A percentile compares a stretch with the other conserved stretches of the same genome.
Conservation (phyloP, 108 stramenopile genomes). For the Epipyxis sp. region DNA sequence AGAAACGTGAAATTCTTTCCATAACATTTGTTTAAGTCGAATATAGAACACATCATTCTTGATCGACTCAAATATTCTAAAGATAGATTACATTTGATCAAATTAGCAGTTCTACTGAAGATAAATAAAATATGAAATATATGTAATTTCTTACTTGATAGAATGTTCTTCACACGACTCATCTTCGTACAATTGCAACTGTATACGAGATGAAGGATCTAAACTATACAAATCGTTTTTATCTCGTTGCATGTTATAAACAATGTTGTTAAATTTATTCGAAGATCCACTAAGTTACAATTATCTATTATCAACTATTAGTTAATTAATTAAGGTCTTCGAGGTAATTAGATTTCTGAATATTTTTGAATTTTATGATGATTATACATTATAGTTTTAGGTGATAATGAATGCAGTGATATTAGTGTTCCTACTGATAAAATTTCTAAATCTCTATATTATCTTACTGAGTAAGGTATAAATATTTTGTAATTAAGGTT, state of each 20-base stretch:
- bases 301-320: too few species aligned
- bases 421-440: too few species aligned
- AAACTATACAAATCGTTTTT: not conserved
- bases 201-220: not conserved
- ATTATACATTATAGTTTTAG: too few species aligned
- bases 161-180: not conserved
- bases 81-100: not conserved
- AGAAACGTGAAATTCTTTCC: not conserved
- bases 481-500: too few species aligned
- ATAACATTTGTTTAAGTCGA: not conserved
- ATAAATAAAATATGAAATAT: not conserved
- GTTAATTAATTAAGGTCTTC: too few species aligned
- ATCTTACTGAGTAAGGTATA: too few species aligned
- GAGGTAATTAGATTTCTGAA: too few species aligned
- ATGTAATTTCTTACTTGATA: not conserved
- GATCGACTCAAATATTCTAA: not conserved
- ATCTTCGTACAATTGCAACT: not conserved
- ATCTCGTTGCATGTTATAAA: too few species aligned
- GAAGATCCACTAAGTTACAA: not conserved
- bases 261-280: not conserved
- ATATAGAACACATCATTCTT: not conserved
- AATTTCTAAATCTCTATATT: too few species aligned
- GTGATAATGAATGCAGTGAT: too few species aligned
- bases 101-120: not conserved
- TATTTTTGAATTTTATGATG: too few species aligned